Conservation (phyloP, 2,329 filamentous ascomycete genomes). For the Zalaria sp. region DNA sequence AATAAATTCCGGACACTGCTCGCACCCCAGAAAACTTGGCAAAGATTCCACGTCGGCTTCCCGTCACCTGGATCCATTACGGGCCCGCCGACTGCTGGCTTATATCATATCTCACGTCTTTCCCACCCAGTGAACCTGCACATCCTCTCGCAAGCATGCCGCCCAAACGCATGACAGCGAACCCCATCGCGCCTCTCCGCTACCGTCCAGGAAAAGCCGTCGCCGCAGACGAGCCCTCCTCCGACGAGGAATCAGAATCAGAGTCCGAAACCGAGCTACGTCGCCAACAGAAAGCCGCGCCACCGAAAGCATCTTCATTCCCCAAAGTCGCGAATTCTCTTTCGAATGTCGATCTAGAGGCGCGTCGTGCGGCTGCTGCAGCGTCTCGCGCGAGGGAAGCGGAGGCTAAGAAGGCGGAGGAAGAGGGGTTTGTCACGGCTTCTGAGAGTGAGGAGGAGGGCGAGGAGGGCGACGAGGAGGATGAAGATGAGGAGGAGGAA, state of each 20-base stretch:
- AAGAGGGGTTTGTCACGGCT: conserved; percentile 49
- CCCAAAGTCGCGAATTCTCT: conserved; percentile 27
- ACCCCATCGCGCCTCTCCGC: conserved; percentile 65
- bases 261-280: conserved; percentile 31
- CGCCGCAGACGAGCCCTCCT: conserved; percentile 31
- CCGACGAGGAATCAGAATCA: conserved; percentile 19
- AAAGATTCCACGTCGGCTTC: too few relatives aligned
- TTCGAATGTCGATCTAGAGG: conserved; percentile 26
- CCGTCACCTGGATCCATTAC: too few relatives aligned
- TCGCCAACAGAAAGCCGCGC: conserved; percentile 21
- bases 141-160: conserved; percentile 34
- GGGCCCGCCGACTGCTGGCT: neutral
- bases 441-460: conserved; percentile 24
- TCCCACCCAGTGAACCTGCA: neutral
- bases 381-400: conserved; percentile 13
- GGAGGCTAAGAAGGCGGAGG: conserved; percentile 26
- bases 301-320: conserved; percentile 32
- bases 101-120: neutral
- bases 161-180: conserved; percentile 84
- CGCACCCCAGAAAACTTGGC: too few relatives aligned
- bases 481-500: conserved; percentile 14
- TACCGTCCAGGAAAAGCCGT: conserved; percentile 74
- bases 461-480: conserved; percentile 27
- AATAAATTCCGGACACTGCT: too few relatives aligned
- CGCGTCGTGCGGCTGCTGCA: conserved; percentile 10